Evolutionary conservation across 2,329 filamentous ascomycete species (phyloP).

Genomic region (Penicillium fuscoglaucum): DNA sequence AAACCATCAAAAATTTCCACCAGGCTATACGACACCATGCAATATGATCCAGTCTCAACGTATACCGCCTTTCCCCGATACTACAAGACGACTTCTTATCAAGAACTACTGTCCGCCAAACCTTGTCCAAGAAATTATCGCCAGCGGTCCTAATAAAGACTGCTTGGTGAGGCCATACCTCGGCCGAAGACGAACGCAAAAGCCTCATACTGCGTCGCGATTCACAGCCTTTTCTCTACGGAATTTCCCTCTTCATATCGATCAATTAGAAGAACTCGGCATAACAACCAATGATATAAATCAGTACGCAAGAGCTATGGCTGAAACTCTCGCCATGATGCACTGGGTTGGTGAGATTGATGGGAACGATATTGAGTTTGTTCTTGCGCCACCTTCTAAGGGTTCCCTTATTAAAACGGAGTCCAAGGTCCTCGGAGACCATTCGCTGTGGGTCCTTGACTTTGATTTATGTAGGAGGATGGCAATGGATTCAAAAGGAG

Average conservation of each 20-base stretch:
- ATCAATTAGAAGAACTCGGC: background rate
- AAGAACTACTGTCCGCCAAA: conserved; percentile 35
- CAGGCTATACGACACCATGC: background rate
- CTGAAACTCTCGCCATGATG: background rate
- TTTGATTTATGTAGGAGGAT: background rate
- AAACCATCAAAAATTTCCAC: background rate
- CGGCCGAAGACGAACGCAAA: conserved; percentile 37
- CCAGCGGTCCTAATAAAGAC: conserved; percentile 41
- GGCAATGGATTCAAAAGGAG: background rate
- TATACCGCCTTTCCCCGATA: conserved; percentile 25
- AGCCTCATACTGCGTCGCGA: conserved; percentile 11
- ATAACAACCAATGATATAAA: background rate
- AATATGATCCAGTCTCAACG: background rate
- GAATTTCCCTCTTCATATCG: conserved; percentile 43
- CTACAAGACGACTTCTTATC: conserved; percentile 33
- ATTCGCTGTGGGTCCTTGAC: background rate
- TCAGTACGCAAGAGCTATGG: background rate
- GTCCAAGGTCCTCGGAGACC: background rate
- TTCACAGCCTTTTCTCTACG: conserved; percentile 22
- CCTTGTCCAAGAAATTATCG: conserved; percentile 30
- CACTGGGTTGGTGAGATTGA: background rate
- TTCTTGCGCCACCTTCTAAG: background rate
- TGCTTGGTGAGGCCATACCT: conserved; percentile 56
- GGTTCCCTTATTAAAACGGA: background rate
- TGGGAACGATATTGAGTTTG: background rate